Evolutionary conservation across 2,329 filamentous ascomycete species (phyloP).

Genomic region (Colletotrichum theobromicola): DNA sequence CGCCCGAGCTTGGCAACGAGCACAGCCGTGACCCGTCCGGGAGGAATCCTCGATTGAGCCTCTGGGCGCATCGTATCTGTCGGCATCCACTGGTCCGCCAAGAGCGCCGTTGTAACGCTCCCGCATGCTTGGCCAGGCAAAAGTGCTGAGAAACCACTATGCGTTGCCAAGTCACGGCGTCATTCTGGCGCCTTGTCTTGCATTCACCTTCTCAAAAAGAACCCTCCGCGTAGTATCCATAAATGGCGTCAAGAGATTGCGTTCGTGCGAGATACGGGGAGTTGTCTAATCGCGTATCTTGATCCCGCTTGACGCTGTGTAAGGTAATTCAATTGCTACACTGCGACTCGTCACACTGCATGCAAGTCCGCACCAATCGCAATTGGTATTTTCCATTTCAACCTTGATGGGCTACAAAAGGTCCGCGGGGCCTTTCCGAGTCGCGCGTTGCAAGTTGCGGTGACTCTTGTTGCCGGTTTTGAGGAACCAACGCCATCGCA

Average conservation of each 20-base stretch:
- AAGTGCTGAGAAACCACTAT: background rate
- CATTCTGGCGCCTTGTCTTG: background rate
- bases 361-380: background rate
- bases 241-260: constrained; percentile 16
- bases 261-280: constrained; percentile 12
- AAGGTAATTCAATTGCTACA: background rate
- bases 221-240: background rate
- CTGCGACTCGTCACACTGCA: background rate
- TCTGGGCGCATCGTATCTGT: constrained; percentile 2
- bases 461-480: background rate
- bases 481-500: background rate
- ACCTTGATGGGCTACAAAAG: background rate
- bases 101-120: constrained; percentile 13
- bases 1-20: constrained; percentile 13
- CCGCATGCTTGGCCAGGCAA: background rate
- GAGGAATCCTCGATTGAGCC: background rate
- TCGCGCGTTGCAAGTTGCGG: background rate
- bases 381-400: background rate
- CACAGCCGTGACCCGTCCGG: background rate
- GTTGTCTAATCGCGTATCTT: background rate
- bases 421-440: background rate
- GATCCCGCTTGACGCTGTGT: background rate
- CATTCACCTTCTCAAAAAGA: constrained; percentile 15
- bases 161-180: constrained; percentile 5
- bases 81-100: background rate